Conservation (phyloP, 768 basidiomycete species). For the Serendipita sp. region DNA sequence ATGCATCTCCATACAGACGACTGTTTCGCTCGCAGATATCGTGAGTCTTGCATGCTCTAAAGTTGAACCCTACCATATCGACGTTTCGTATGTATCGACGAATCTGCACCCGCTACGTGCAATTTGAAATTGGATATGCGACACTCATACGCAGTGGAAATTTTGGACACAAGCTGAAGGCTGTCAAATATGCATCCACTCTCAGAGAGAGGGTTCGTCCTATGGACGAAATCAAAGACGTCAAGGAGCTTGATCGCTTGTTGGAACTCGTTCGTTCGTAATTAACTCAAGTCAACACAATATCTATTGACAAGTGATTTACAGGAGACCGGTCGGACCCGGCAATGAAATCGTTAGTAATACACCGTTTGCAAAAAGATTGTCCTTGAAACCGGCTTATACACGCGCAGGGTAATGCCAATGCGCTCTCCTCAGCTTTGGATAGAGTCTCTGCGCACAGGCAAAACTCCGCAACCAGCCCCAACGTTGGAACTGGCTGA, state of each 20-base stretch:
- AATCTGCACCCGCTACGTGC: background rate
- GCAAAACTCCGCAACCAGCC: slow-evolving; percentile 15
- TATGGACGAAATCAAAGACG: slow-evolving; percentile 39
- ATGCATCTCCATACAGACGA: background rate
- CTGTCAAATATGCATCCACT: background rate
- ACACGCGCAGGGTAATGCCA: slow-evolving; percentile 33
- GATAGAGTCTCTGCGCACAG: slow-evolving; percentile 39
- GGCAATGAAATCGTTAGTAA: slow-evolving; percentile 30
- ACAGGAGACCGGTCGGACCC: slow-evolving; percentile 38
- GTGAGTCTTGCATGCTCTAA: no score
- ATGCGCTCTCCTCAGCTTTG: slow-evolving; percentile 36
- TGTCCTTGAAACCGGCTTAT: background rate
- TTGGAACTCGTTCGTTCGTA: slow-evolving; percentile 41
- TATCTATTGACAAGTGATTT: background rate
- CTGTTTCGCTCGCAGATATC: no score
- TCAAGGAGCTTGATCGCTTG: slow-evolving; percentile 39
- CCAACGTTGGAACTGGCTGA: background rate
- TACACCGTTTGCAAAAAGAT: background rate
- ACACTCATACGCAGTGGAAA: no score
- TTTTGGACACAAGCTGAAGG: no score
- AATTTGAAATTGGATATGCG: background rate
- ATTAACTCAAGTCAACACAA: slow-evolving; percentile 5
- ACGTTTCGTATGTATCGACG: background rate
- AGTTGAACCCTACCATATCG: no score
- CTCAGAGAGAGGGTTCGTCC: background rate